Base-by-base conservation (phyloP, 2,329 filamentous ascomycete genomes). In the Iodosphaeria phyllophila region DNA sequence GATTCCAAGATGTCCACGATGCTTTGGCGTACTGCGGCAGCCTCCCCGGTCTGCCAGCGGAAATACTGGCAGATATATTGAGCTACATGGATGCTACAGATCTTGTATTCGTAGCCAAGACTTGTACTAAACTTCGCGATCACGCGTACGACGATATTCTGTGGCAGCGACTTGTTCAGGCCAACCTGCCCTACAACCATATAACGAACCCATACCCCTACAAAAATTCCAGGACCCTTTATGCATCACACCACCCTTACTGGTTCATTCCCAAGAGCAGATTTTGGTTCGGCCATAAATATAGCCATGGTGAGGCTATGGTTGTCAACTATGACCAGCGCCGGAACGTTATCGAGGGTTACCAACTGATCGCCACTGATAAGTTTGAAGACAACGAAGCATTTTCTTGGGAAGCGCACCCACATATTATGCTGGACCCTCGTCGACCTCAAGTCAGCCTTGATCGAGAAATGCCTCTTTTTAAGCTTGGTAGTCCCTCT, bases 221-320 rank as follows among this genome's bases (percentile, higher is more conserved):
- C 38, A 36, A 51, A 3, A 71, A 59, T 13, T 92, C 73, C 48
- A 67, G 66, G 29, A 61, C 75, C 14, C 63, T 92, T 3, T 92
- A 77, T 44, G 53, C 62, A 20, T 60, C 71, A 12, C 77, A 89
- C 43, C 64, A 89, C 33, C 74, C 75, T 1, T 69, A 74, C 38
- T 93, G 84, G 84, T 92, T 92, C 40, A 56, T 93, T 1, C 60
- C 78, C 0, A 69, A 65, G 25, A 59, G 78, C 42, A 84, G 78
- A 47, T 56, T 93, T 33, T 93, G 84, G 84, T 86, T 92, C 41
- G 66, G 70, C 30, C 80, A 92, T 46, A 61, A 58, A 3, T 63
- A 72, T 16, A 60, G 80, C 23, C 73, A 64, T 2, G 84, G 84
- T 0, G 76, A 75, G 42, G 48, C 92, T 20, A 60, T 92, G 14